These are phyloP conservation scores for Apiospora hydei DNA, from an alignment of 2,329 filamentous ascomycete species.

Conservation along the genomic window DNA sequence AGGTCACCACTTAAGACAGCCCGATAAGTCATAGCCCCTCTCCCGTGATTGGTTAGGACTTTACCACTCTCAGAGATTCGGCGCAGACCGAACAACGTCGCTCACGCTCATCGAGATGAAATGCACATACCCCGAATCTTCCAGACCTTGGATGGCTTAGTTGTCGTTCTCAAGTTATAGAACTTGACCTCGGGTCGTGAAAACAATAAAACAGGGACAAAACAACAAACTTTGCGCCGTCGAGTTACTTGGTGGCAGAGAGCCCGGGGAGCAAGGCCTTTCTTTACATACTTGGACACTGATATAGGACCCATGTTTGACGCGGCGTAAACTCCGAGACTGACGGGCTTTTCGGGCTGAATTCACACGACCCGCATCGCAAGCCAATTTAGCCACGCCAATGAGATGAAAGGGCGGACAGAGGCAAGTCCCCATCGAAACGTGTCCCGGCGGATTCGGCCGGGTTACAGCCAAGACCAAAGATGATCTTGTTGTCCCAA, in stretches of 20 bases:
- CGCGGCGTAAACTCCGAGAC: constrained; percentile 15
- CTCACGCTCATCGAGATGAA: neutral
- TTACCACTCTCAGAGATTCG: neutral
- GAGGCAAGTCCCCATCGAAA: constrained; percentile 3
- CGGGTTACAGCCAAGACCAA: constrained; percentile 15
- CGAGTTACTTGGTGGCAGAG: neutral
- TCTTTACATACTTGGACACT: neutral
- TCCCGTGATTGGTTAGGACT: neutral
- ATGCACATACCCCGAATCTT: neutral
- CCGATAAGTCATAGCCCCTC: neutral
- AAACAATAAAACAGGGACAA: neutral
- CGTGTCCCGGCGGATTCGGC: constrained; percentile 19
- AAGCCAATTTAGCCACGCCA: constrained; percentile 18
- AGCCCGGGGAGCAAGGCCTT: neutral
- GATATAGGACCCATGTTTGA: constrained; percentile 4
- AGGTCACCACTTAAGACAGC: neutral
- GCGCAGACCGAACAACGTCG: neutral
- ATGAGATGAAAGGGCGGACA: neutral
- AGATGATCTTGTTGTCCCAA: constrained; percentile 7
- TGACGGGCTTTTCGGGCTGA: constrained; percentile 18
- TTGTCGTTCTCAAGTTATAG: neutral
- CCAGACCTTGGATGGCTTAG: neutral
- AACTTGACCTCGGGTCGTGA: neutral
- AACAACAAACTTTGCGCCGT: neutral
- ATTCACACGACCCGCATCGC: constrained; percentile 18